Evolutionary conservation across 2,329 filamentous ascomycete genomes (phyloP).

Genomic region (Rhynchosporium agropyri): DNA sequence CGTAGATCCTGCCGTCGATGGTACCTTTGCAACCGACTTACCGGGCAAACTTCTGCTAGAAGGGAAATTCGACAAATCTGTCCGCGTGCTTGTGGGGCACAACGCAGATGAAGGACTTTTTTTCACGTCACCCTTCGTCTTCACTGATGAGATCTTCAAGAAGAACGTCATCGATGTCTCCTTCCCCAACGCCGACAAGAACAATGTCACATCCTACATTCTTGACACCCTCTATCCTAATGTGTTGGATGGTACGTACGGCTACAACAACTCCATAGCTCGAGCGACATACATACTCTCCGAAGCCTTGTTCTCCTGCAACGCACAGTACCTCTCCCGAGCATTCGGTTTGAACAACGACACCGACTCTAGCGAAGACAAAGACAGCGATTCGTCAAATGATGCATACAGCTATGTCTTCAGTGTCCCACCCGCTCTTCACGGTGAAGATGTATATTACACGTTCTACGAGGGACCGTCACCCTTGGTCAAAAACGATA

Average conservation of each 20-base stretch:
- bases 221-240: conserved; percentile 52
- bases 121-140: conserved; percentile 45
- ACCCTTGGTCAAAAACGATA: conserved; percentile 25
- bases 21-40: conserved; percentile 50
- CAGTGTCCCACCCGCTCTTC: conserved; percentile 53
- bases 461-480: conserved; percentile 51
- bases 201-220: conserved; percentile 45
- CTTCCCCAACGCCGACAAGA: conserved; percentile 25
- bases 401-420: conserved; percentile 55
- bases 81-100: conserved; percentile 51
- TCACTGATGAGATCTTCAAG: conserved; percentile 23
- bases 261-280: conserved; percentile 49
- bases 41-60: conserved; percentile 50
- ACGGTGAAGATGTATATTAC: conserved; percentile 54
- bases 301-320: conserved; percentile 54
- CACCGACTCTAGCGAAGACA: not conserved
- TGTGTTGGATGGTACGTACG: conserved; percentile 47
- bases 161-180: conserved; percentile 20
- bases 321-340: conserved; percentile 52
- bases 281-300: conserved; percentile 48
- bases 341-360: conserved; percentile 43
- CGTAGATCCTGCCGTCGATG: conserved; percentile 49
- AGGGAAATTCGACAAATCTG: conserved; percentile 48
- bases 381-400: conserved; percentile 36
- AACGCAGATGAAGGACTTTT: conserved; percentile 48